Percentiles rank a stretch among this genome's conserved stretches.
These are phyloP conservation scores for Marchantia paleacea DNA, from an alignment of 225 moss, liverwort and hornwort genomes.

Conservation along the genomic window DNA sequence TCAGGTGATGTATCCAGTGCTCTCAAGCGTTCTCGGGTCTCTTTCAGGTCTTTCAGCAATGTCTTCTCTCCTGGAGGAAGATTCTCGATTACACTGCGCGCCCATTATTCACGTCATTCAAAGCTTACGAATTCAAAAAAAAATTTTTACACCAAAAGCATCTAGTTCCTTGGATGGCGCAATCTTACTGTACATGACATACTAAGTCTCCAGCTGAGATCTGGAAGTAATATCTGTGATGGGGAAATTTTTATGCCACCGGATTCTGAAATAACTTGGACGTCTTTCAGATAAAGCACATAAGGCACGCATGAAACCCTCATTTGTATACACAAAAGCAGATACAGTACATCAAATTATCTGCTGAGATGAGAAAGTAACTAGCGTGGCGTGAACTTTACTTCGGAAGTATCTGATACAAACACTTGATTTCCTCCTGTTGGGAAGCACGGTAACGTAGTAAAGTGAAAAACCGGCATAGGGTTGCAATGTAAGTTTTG, in stretches of 20 bases:
- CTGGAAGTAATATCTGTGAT: not conserved
- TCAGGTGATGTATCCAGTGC: slow-evolving; percentile 52
- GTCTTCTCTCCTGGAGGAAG: slow-evolving; percentile 57
- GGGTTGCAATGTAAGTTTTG: slow-evolving; percentile 61
- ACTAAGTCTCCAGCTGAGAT: not conserved
- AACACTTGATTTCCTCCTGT: slow-evolving; percentile 75
- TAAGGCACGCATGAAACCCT: not conserved
- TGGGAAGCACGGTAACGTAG: slow-evolving; percentile 58
- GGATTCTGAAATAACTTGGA: not conserved
- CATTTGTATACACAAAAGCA: not conserved
- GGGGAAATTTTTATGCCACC: not conserved
- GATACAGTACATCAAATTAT: not conserved
- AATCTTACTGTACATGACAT: not conserved
- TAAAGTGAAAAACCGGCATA: slow-evolving; percentile 53
- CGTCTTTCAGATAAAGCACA: not conserved
- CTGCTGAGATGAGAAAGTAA: not conserved
- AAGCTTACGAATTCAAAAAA: not conserved
- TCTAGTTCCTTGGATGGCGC: too few relatives aligned
- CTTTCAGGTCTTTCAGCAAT: slow-evolving; percentile 53
- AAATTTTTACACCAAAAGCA: not conserved
- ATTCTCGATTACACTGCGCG: slow-evolving; percentile 64
- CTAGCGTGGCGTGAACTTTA: slow-evolving; percentile 25
- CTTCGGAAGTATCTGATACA: slow-evolving; percentile 54
- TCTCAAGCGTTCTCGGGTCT: slow-evolving; percentile 43
- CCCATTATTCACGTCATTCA: not conserved